A percentile compares a stretch with the other conserved stretches of the same genome.
Evolutionary conservation across 495 filamentous ascomycete genomes (phyloP).

Genomic region (Penicillium paradoxum): DNA sequence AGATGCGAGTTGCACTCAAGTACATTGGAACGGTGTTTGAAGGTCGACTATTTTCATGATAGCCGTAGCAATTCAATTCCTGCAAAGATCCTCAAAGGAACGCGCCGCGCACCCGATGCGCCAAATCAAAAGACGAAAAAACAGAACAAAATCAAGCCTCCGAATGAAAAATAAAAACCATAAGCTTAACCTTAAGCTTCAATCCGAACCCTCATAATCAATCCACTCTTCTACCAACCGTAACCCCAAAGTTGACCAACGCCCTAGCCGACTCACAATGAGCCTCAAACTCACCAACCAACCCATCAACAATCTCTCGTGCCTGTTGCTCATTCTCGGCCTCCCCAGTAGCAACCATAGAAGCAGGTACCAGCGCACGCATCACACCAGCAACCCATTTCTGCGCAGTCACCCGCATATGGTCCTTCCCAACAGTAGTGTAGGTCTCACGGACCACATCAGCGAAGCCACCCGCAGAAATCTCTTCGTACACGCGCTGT

Average conservation of each 20-base stretch:
- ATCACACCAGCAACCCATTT: slow-evolving; percentile 18
- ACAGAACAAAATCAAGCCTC: background rate
- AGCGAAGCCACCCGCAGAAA: background rate
- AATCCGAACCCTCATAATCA: background rate
- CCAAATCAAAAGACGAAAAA: too few species aligned
- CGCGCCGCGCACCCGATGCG: too few species aligned
- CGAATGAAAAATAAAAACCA: background rate
- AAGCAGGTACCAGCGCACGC: slow-evolving; percentile 11
- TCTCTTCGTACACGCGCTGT: slow-evolving; percentile 10
- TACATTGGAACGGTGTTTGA: too few species aligned
- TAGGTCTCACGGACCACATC: slow-evolving; percentile 11
- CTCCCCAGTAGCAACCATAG: slow-evolving; percentile 15
- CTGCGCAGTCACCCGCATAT: slow-evolving; percentile 7
- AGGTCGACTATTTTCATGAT: too few species aligned
- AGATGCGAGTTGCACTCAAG: too few species aligned
- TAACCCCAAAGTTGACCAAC: slow-evolving; percentile 18
- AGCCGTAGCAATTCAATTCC: too few species aligned
- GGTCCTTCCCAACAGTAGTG: slow-evolving; percentile 10
- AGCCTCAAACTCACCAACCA: slow-evolving; percentile 16
- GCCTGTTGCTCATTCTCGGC: slow-evolving; percentile 9
- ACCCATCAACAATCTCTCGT: slow-evolving; percentile 14
- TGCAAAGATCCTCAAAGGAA: too few species aligned
- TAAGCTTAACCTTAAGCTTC: background rate
- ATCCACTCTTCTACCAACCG: slow-evolving; percentile 14
- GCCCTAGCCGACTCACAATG: slow-evolving; percentile 12